phyloP scores from a whole-genome alignment of 2,329 filamentous ascomycete species.

The Metarhizium humberi region DNA sequence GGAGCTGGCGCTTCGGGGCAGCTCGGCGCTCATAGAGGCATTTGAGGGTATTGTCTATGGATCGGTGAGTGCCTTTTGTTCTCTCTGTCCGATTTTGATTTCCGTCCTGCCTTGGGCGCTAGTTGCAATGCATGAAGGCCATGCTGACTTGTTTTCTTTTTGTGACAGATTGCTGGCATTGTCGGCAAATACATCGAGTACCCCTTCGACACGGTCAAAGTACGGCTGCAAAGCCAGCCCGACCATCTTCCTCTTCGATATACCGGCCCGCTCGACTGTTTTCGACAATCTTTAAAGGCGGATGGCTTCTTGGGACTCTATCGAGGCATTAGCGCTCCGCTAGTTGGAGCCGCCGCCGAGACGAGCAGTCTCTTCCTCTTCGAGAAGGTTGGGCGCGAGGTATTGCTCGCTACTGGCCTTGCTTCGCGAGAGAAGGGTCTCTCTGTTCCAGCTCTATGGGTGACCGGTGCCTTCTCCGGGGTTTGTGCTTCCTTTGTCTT shows the following conservation, averaged over 20 bases:
- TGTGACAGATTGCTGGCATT: constrained; percentile 62
- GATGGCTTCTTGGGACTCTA: constrained; percentile 81
- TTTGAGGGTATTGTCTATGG: constrained; percentile 83
- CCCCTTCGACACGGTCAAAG: constrained; percentile 97
- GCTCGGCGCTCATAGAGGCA: constrained; percentile 50
- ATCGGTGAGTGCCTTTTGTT: constrained; percentile 49
- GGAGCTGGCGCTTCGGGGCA: constrained; percentile 22
- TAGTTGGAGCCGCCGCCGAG: constrained; percentile 85
- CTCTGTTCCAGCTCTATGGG: constrained; percentile 64
- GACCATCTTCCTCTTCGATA: constrained; percentile 75
- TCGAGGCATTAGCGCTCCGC: constrained; percentile 82
- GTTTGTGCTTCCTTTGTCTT: constrained; percentile 84
- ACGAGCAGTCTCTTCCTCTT: constrained; percentile 91
- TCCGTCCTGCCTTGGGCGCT: neutral
- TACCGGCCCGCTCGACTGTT: constrained; percentile 83
- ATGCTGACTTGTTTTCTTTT: constrained; percentile 2
- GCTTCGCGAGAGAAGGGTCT: constrained; percentile 48
- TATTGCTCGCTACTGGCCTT: constrained; percentile 45
- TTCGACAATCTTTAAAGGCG: constrained; percentile 69
- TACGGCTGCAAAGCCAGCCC: constrained; percentile 91
- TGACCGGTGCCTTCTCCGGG: constrained; percentile 78
- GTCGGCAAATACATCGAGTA: constrained; percentile 96
- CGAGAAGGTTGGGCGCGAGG: constrained; percentile 64
- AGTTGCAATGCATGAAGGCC: neutral
- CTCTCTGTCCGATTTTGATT: neutral